These are phyloP conservation scores for Eucalyptus pauciflora DNA, from an alignment of 345 rosid genomes.

Conservation along the genomic window DNA sequence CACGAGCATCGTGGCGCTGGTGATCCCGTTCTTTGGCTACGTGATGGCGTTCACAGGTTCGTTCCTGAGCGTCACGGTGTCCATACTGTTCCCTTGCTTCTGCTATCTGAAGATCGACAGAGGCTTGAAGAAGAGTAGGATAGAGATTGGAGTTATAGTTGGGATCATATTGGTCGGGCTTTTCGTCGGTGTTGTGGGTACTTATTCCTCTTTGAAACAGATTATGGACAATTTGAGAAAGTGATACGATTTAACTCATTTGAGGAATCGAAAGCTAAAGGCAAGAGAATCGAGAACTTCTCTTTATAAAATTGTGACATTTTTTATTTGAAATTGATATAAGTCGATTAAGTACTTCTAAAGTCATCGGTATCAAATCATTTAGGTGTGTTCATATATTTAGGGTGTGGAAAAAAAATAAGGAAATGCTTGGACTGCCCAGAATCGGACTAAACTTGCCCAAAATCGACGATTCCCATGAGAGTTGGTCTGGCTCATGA, in stretches of 20 bases:
- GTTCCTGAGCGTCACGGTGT: slow-evolving; percentile 33
- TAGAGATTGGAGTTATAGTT: slow-evolving; percentile 18
- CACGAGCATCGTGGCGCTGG: slow-evolving; percentile 41
- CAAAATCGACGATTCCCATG: fast-evolving
- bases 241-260: not conserved
- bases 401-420: fast-evolving
- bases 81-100: slow-evolving; percentile 45
- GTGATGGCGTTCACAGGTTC: slow-evolving; percentile 60
- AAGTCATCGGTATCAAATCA: not conserved
- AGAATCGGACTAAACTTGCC: fast-evolving
- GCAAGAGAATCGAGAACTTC: not conserved
- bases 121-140: slow-evolving; percentile 9
- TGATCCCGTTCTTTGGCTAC: slow-evolving; percentile 51
- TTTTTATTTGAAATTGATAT: not conserved
- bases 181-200: slow-evolving; percentile 25
- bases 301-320: not conserved
- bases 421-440: fast-evolving
- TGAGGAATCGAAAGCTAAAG: not conserved
- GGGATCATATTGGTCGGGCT: slow-evolving; percentile 26
- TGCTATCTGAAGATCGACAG: slow-evolving; percentile 47
- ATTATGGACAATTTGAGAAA: slow-evolving; percentile 25
- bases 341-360: not conserved
- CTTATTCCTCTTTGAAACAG: slow-evolving; percentile 34
- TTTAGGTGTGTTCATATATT: not conserved
- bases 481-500: fast-evolving